These are phyloP conservation scores for Tetrapyrgos nigripes DNA, from an alignment of 1,284 basidiomycete genomes.

Conservation along the genomic window DNA sequence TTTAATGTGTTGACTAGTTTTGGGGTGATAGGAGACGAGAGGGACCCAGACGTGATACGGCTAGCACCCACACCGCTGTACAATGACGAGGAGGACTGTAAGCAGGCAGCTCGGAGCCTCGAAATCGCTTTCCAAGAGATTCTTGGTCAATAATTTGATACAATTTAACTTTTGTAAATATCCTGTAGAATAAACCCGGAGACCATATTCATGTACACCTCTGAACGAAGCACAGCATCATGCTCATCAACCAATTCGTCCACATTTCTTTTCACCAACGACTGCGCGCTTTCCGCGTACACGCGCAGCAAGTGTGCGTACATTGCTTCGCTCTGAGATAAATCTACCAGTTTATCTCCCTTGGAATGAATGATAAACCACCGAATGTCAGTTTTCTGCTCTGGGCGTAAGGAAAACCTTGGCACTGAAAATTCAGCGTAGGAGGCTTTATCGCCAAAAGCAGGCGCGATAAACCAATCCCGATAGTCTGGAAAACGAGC, in stretches of 20 bases:
- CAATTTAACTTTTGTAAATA: background rate
- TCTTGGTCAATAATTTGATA: background rate
- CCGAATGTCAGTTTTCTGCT: slow-evolving; percentile 38
- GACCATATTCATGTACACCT: slow-evolving; percentile 56
- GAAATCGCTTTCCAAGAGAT: slow-evolving; percentile 56
- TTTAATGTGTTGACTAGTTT: slow-evolving; percentile 63
- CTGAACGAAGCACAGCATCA: slow-evolving; percentile 55
- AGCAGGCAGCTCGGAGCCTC: slow-evolving; percentile 67
- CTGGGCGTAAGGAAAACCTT: slow-evolving; percentile 41
- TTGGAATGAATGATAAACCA: slow-evolving; percentile 80
- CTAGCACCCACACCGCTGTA: slow-evolving; percentile 87
- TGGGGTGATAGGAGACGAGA: slow-evolving; percentile 90
- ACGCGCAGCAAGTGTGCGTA: slow-evolving; percentile 54
- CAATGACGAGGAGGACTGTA: slow-evolving; percentile 81
- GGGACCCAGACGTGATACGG: slow-evolving; percentile 90
- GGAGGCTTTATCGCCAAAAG: slow-evolving; percentile 58
- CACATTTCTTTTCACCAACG: slow-evolving; percentile 47
- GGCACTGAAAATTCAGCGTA: slow-evolving; percentile 59
- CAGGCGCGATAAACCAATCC: slow-evolving; percentile 66
- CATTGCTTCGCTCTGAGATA: slow-evolving; percentile 66
- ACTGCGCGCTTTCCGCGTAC: slow-evolving; percentile 27
- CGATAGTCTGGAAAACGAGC: slow-evolving; percentile 66
- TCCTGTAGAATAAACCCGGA: slow-evolving; percentile 42
- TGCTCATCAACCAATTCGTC: slow-evolving; percentile 60
- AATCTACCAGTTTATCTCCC: slow-evolving; percentile 72